These are phyloP conservation scores for Linum trigynum DNA, from an alignment of 345 rosid species.

Conservation along the genomic window DNA sequence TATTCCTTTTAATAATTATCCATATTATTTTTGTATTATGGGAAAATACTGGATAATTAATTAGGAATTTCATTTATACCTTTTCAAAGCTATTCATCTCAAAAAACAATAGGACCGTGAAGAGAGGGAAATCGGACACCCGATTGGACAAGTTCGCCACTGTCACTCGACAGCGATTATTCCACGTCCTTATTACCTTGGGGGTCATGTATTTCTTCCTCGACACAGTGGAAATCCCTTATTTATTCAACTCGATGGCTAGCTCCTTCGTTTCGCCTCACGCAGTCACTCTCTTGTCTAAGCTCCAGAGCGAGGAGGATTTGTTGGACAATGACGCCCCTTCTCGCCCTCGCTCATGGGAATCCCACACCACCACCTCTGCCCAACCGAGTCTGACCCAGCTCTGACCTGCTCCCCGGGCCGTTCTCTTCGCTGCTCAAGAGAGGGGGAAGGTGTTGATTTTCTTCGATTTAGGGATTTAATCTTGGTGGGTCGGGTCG, in stretches of 20 bases:
- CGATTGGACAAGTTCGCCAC: constrained; percentile 41
- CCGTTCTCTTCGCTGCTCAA: too few species aligned
- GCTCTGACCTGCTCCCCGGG: neutral
- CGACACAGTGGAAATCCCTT: constrained; percentile 70
- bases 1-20: too few species aligned
- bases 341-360: constrained; percentile 42
- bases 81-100: too few species aligned
- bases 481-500: too few species aligned
- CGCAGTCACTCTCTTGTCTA: constrained; percentile 29
- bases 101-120: constrained; percentile 25
- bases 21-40: too few species aligned
- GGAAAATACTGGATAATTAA: too few species aligned
- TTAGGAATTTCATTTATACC: too few species aligned
- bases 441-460: too few species aligned
- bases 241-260: constrained; percentile 47
- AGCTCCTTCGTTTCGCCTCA: constrained; percentile 35
- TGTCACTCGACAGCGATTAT: constrained; percentile 51
- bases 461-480: too few species aligned
- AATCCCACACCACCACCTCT: constrained; percentile 14
- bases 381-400: constrained; percentile 23
- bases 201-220: constrained; percentile 49
- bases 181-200: constrained; percentile 49
- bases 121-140: constrained; percentile 38
- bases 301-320: constrained; percentile 46
- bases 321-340: constrained; percentile 37